Base-by-base conservation (phyloP, 306 rosid species). In the Ceratonia siliqua region DNA sequence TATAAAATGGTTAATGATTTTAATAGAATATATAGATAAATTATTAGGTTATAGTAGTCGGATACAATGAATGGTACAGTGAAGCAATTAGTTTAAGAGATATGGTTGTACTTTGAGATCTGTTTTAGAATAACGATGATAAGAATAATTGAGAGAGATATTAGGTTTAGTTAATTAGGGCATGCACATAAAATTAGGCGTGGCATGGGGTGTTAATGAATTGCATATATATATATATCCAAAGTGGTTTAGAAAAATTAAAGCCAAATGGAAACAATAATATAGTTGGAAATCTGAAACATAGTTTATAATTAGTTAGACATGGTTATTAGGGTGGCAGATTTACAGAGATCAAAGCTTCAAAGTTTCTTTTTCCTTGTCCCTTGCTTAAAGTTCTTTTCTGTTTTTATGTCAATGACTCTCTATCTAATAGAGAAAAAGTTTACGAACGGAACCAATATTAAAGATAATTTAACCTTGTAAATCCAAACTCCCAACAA, bases 71-170 rank as follows among this genome's bases (percentile, higher is more conserved):
- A 89, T 65, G 73, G 75, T 81, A 76, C 70, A 32, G 63, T 66
- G 20, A 59, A 45, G 68, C n/a, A 50, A 49, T 66, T 78, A 39
- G 65, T 59, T 84, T 63, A 82, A 73, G 75, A 82, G 91, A 89
- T 89, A 42, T 68, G 61, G 43, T 63, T 62, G 89, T 82, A 76
- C 86, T 83, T 73, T 77, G 80, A 81, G 85, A 89, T 84, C 78
- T 85, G 70, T 78, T 82, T 76, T 5, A 49, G 30, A 67, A 41
- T 54, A 59, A 67, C 54, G 3, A 76, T 52, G 55, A 21, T 55
- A 73, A 5, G 33, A 46, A 56, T 57, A 33, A 33, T 48, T 48
- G 63, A 62, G 58, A 17, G 78, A 53, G 57, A 58, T n/a, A n/a
- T 42, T 50, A 41, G 35, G 24, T 33, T 72, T 64, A 67, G 33